Base-by-base conservation (phyloP, 176 grass and related monocot genomes). In the Rhynchospora breviuscula region DNA sequence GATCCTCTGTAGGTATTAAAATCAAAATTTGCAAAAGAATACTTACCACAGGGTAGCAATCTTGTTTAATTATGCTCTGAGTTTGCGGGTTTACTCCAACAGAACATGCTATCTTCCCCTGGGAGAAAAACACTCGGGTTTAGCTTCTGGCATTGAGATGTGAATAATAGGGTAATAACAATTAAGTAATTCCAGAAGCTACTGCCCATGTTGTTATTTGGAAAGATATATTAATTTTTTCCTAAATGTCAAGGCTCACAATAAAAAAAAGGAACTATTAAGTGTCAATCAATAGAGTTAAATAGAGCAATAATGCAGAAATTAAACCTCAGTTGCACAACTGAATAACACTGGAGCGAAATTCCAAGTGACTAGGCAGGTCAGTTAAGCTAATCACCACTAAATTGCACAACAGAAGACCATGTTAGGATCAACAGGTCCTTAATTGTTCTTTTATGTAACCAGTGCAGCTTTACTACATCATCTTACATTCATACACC, bases 41-140 rank as follows among this genome's bases (percentile, higher is more conserved):
- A 67, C 80, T 52, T 65, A 82, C 80, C 43, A 51, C 61, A 18
- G 80, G 80, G 9, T 82, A 82, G 45, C 80, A 82, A 65, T 82
- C 43, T 82, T 82, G 80, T 82, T 22, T 63, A 63, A 82, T 47
- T 33, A 82, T 82, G 40, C 11, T 67, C 80, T 82, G 80, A 51
- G 35, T 82, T 33, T 82, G 29, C 23, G 80, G 61, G 23, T 82
- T 82, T 82, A 82, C 80, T 54, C 63, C 80, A 64, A 82, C 80
- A 49, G 80, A 53, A 67, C 80, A 82, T 46, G 80, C 66, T 67
- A 82, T 67, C 59, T 82, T 82, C 43, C 80, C 80, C 80, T 82
- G 63, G 67, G 47, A 82, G 48, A 17, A 53, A 47, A 82, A 12
- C 40, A 2, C 40, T 80, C 18, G 3, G 35, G 17, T 51, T 77